Conservation (phyloP, 2,329 filamentous ascomycete species). For the Pezicula carpinea region DNA sequence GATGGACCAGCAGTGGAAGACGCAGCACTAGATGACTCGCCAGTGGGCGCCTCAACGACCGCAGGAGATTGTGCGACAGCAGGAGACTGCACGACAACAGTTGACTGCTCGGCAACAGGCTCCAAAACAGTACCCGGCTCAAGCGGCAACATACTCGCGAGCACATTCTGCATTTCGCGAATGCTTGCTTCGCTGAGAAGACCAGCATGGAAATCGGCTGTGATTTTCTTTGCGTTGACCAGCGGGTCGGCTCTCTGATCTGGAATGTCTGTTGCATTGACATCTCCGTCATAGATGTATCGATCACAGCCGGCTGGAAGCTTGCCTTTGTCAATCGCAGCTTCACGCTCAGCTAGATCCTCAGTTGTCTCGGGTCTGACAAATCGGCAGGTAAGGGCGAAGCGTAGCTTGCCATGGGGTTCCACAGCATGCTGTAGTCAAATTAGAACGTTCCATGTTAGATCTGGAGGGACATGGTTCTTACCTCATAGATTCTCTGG, state of each 20-base stretch:
- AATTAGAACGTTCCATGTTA: constrained; percentile 14
- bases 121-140: too few species aligned
- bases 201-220: too few species aligned
- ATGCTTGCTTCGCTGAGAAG: too few species aligned
- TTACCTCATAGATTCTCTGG: constrained; percentile 53
- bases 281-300: constrained; percentile 27
- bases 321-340: constrained; percentile 27
- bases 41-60: too few species aligned
- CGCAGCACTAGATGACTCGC: too few species aligned
- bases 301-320: constrained; percentile 29
- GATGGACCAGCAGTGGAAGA: too few species aligned
- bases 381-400: constrained; percentile 51
- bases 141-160: too few species aligned
- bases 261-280: constrained; percentile 10
- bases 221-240: too few species aligned
- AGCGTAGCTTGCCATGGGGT: constrained; percentile 45
- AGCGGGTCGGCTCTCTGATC: neutral
- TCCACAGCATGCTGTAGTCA: constrained; percentile 44
- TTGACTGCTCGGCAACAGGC: too few species aligned
- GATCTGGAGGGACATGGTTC: constrained; percentile 9
- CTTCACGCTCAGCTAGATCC: constrained; percentile 18
- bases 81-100: too few species aligned
- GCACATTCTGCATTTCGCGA: too few species aligned
- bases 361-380: constrained; percentile 41
- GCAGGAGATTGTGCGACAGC: too few species aligned